Evolutionary conservation across 208 protist genomes (phyloP).

Genomic region (Trypanosoma vivax): DNA sequence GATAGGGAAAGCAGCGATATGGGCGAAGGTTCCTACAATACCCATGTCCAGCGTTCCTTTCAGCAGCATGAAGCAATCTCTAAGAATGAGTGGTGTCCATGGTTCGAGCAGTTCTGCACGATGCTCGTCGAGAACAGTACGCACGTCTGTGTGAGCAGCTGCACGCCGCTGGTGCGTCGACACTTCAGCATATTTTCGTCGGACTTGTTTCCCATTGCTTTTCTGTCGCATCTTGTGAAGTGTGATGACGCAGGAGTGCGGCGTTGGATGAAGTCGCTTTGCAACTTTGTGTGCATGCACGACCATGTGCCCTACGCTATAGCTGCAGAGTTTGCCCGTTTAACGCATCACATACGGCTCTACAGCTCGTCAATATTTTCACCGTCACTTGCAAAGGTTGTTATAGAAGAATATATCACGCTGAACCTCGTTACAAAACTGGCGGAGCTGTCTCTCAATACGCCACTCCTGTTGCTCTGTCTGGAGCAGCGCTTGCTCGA

Average conservation of each 20-base stretch:
- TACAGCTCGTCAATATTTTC: slow-evolving; percentile 52
- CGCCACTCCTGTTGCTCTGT: slow-evolving; percentile 46
- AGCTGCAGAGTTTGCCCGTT: slow-evolving; percentile 43
- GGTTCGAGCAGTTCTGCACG: slow-evolving; percentile 65
- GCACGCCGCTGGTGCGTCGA: slow-evolving; percentile 40
- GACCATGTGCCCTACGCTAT: slow-evolving; percentile 55
- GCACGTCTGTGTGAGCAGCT: slow-evolving; percentile 48
- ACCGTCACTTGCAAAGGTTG: slow-evolving; percentile 20
- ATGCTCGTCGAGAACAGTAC: slow-evolving; percentile 47
- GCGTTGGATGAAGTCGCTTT: slow-evolving; percentile 53
- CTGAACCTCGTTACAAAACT: slow-evolving; percentile 31
- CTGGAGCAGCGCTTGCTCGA: slow-evolving; percentile 26
- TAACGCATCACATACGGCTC: slow-evolving; percentile 56
- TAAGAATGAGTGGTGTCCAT: slow-evolving; percentile 43
- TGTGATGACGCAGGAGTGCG: slow-evolving; percentile 25
- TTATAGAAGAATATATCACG: slow-evolving; percentile 46
- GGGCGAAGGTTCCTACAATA: slow-evolving; percentile 8
- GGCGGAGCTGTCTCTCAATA: slow-evolving; percentile 46
- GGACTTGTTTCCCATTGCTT: slow-evolving; percentile 60
- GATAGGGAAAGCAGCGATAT: slow-evolving; percentile 13
- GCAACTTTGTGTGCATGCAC: slow-evolving; percentile 46
- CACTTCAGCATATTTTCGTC: slow-evolving; percentile 65
- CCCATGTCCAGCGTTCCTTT: slow-evolving; percentile 28
- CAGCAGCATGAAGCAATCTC: slow-evolving; percentile 35
- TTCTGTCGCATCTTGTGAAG: slow-evolving; percentile 56